Conservation (phyloP, 2,329 filamentous ascomycete species). For the Fusarium ramigenum region DNA sequence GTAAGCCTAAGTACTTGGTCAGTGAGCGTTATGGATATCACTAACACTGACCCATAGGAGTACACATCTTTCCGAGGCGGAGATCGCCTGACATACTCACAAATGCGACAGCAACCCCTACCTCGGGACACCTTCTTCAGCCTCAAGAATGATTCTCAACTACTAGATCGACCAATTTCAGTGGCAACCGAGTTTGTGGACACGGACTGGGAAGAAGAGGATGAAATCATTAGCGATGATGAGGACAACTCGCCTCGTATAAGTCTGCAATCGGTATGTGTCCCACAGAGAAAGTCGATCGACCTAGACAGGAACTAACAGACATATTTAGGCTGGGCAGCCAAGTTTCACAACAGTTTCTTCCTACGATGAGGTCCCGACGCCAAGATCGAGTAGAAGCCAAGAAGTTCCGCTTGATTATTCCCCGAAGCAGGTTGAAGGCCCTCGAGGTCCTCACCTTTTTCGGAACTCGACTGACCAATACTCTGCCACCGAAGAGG, state of each 20-base stretch:
- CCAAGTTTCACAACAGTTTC: conserved; percentile 87
- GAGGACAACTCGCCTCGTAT: conserved; percentile 73
- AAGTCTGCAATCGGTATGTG: conserved; percentile 77
- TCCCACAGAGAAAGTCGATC: not conserved
- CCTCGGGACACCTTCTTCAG: conserved; percentile 70
- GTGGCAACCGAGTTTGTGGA: conserved; percentile 81
- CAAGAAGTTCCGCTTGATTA: conserved; percentile 69
- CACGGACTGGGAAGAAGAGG: conserved; percentile 76
- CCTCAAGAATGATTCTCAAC: conserved; percentile 59
- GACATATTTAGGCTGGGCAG: conserved; percentile 66
- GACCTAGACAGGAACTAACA: conserved; percentile 21
- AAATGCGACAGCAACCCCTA: conserved; percentile 63
- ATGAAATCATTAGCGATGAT: conserved; percentile 68
- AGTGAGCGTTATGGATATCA: not conserved
- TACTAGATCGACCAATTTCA: conserved; percentile 67
- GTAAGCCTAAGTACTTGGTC: conserved; percentile 39
- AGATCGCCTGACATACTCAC: conserved; percentile 53
- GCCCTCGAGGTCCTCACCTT: conserved; percentile 85
- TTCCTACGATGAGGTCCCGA: conserved; percentile 84
- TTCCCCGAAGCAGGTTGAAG: conserved; percentile 74
- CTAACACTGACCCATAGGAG: conserved; percentile 43
- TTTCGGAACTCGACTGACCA: conserved; percentile 73
- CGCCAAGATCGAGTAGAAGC: conserved; percentile 73
- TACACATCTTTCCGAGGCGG: conserved; percentile 49
- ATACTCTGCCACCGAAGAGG: conserved; percentile 51